phyloP scores from a whole-genome alignment of 2,329 filamentous ascomycete species.

The Cercospora janseana region DNA sequence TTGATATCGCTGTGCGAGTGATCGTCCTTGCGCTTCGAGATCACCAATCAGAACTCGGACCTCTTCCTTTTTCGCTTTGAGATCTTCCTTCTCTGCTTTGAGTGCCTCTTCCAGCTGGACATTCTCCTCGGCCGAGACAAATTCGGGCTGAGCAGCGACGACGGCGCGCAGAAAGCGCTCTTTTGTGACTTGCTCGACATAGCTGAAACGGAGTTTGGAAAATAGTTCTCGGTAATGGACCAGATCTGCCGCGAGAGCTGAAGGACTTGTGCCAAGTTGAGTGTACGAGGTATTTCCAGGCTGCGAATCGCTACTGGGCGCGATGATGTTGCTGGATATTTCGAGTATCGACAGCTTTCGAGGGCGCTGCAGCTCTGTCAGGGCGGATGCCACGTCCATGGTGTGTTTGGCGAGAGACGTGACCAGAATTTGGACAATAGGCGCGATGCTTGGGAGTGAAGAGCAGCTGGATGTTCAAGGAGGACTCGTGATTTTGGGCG shows the following conservation, averaged over 20 bases:
- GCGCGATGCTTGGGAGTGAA: neutral
- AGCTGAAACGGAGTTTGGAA: constrained; percentile 92
- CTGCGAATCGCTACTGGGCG: constrained; percentile 42
- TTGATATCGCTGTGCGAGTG: constrained; percentile 57
- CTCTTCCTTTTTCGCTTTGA: constrained; percentile 77
- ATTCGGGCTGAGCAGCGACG: constrained; percentile 81
- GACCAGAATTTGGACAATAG: neutral
- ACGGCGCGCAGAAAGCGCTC: constrained; percentile 95
- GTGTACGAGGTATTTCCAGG: constrained; percentile 52
- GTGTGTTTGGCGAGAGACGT: neutral
- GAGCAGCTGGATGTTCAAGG: no score
- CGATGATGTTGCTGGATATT: constrained; percentile 40
- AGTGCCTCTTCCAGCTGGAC: constrained; percentile 70
- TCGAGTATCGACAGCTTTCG: constrained; percentile 57
- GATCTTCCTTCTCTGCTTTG: constrained; percentile 65
- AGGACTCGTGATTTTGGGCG: no score
- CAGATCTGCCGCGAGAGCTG: constrained; percentile 77
- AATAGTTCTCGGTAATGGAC: constrained; percentile 93
- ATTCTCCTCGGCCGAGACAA: constrained; percentile 82
- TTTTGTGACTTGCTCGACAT: constrained; percentile 97
- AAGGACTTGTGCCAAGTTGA: constrained; percentile 48
- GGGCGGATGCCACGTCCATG: constrained; percentile 26
- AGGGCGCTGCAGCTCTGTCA: constrained; percentile 53
- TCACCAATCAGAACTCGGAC: constrained; percentile 70
- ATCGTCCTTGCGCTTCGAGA: constrained; percentile 64